A percentile compares a stretch with the other conserved stretches of the same genome.
Evolutionary conservation across 129 eudicot species (phyloP).

Genomic region (Cynara cardunculus): DNA sequence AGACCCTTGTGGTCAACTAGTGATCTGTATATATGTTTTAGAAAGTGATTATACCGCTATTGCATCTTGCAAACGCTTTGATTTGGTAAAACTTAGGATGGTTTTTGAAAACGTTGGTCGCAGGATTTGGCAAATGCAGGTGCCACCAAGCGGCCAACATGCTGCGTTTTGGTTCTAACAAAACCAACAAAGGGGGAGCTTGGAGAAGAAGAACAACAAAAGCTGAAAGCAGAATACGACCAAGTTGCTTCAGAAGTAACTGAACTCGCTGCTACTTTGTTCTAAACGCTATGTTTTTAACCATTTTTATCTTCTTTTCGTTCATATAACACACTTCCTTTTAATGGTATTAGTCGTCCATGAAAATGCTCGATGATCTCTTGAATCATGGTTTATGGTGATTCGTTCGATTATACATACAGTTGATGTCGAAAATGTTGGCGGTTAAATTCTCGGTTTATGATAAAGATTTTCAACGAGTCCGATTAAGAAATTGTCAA

Average conservation of each 20-base stretch:
- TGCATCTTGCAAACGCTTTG: not conserved
- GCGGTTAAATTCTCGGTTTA: not conserved
- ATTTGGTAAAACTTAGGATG: not conserved
- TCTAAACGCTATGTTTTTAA: conserved; percentile 24
- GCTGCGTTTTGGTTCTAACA: conserved; percentile 79
- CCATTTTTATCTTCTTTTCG: not conserved
- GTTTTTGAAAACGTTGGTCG: conserved; percentile 4
- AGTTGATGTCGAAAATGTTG: not conserved
- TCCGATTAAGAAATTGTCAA: not conserved
- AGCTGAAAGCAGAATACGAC: conserved; percentile 67
- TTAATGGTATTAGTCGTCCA: not conserved
- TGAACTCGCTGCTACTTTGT: conserved; percentile 50
- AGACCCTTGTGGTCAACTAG: not conserved
- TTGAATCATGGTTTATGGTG: not conserved
- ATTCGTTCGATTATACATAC: not conserved
- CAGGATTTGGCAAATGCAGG: conserved; percentile 96
- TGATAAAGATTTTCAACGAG: not conserved
- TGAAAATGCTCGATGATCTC: not conserved
- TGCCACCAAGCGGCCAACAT: conserved; percentile 90
- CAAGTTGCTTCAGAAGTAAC: conserved; percentile 63
- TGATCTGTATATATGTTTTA: not conserved
- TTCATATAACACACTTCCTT: not conserved
- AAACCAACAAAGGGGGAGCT: conserved; percentile 84
- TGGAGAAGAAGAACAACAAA: conserved; percentile 54
- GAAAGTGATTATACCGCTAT: not conserved